Evolutionary conservation across 2,329 filamentous ascomycete species (phyloP), one percentile per base, ranked within the genome.

Genomic region (Dryadomyces sulphureus): DNA sequence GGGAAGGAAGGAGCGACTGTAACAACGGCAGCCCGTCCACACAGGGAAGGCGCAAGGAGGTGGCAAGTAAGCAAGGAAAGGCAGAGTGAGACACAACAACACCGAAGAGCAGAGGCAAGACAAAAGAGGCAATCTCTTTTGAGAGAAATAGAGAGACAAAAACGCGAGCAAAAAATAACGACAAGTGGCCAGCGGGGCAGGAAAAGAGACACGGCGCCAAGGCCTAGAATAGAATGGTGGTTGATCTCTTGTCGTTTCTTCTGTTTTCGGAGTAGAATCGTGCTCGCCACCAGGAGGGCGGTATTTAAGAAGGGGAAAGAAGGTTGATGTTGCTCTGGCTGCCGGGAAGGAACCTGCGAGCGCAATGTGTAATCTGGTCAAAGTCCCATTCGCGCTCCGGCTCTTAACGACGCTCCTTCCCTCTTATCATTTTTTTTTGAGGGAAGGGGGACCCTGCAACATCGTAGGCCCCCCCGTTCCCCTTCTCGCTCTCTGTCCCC

Each of bases 191-290:
- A 42, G 32, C 17, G 22, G 24, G 38, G 39, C 22, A 1, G 35
- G 24, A 17, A n/a, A 45, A 11, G 17, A 14, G 17, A 24, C 22
- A 17, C 40, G 3, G 11, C 27, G 7, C 27, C 27, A 32, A 32
- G 16, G 27, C 27, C 27, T 12, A 32, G 16, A 32, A 14, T 14
- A 32, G 27, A 14, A 32, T n/a, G 27, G 27, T 12, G 11, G 16
- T 32, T 14, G 27, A 32, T 20, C 22, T 40, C 43, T n/a, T 25
- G 39, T 45, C 40, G 43, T n/a, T 45, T 36, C 30, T 45, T 39
- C 43, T 45, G 24, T 20, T 45, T 45, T 40, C 36, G 36, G 43
- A 30, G 27, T 27, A 12, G 16, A 9, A 8, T 7, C 27, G 27
- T 32, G 27, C 27, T 32, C n/a, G n/a, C n/a, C n/a, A n/a, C n/a